phyloP scores from a whole-genome alignment of 1,284 basidiomycete species.

The Malassezia psittaci region DNA sequence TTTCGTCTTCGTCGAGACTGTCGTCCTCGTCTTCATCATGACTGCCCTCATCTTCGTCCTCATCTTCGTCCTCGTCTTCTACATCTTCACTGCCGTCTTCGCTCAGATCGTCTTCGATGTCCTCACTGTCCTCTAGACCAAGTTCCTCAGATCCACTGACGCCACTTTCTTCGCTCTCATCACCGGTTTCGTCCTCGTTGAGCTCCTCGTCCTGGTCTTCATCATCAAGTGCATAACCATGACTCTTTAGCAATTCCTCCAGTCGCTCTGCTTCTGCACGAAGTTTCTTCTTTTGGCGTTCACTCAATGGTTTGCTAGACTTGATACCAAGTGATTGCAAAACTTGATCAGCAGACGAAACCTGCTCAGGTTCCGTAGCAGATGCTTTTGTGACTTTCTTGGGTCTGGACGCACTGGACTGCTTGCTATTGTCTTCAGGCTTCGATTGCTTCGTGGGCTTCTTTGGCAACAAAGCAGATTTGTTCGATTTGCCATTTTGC shows the following conservation, averaged over 20 bases:
- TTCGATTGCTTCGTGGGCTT: background rate
- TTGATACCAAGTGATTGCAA: constrained; percentile 29
- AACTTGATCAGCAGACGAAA: constrained; percentile 3
- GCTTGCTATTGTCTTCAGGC: constrained; percentile 36
- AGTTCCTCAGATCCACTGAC: background rate
- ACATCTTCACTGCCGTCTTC: constrained; percentile 18
- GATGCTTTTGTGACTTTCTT: background rate
- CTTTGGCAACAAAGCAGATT: background rate
- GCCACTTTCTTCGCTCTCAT: constrained; percentile 17
- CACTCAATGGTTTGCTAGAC: constrained; percentile 32
- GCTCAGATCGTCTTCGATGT: constrained; percentile 17
- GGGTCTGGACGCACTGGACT: background rate
- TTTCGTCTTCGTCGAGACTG: no score
- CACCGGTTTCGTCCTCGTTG: constrained; percentile 24
- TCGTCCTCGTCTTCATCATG: no score
- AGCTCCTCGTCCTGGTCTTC: constrained; percentile 16
- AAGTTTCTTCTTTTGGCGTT: constrained; percentile 41
- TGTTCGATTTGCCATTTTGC: background rate
- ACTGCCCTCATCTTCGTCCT: constrained; percentile 25
- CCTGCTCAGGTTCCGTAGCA: constrained; percentile 4
- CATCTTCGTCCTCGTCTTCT: constrained; percentile 21
- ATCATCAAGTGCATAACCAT: constrained; percentile 30
- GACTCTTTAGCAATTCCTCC: constrained; percentile 43
- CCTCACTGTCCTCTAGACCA: constrained; percentile 22
- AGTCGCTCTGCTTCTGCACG: constrained; percentile 44